Evolutionary conservation across 495 filamentous ascomycete genomes (phyloP).

Genomic region (Letharia lupina): DNA sequence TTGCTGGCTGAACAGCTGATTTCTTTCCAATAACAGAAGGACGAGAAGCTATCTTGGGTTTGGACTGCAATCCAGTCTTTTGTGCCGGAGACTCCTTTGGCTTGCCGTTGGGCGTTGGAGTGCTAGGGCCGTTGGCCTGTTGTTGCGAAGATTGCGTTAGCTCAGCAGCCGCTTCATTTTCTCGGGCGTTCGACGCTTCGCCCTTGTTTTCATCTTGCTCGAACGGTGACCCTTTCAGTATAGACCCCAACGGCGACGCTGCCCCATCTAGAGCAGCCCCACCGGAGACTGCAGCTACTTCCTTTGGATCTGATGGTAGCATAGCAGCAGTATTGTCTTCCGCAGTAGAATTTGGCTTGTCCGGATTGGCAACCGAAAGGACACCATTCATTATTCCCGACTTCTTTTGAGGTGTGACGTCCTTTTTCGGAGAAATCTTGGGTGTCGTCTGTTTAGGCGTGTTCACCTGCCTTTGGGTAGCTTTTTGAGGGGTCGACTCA

Average conservation of each 20-base stretch:
- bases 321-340: slow-evolving; percentile 30
- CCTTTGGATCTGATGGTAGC: slow-evolving; percentile 32
- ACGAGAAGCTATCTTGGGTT: slow-evolving; percentile 1
- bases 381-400: slow-evolving; percentile 5
- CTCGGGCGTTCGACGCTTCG: neutral
- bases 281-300: slow-evolving; percentile 30
- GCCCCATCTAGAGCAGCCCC: slow-evolving; percentile 29
- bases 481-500: slow-evolving; percentile 3
- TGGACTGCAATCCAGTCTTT: slow-evolving; percentile 5
- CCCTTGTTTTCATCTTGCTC: slow-evolving; percentile 12
- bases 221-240: slow-evolving; percentile 28
- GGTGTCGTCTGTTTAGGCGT: neutral
- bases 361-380: slow-evolving; percentile 25
- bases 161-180: slow-evolving; percentile 9
- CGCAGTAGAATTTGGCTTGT: slow-evolving; percentile 32
- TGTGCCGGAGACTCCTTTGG: slow-evolving; percentile 2
- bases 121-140: slow-evolving; percentile 6
- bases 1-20: slow-evolving; percentile 2
- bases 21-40: slow-evolving; percentile 4
- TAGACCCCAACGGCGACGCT: slow-evolving; percentile 24
- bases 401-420: slow-evolving; percentile 25
- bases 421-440: slow-evolving; percentile 18
- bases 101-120: slow-evolving; percentile 4
- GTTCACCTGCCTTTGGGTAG: neutral
- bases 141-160: slow-evolving; percentile 14